Percentiles rank a stretch among this genome's conserved stretches.
phyloP scores from a whole-genome alignment of 768 basidiomycete genomes.

The Tylopilus balloui region DNA sequence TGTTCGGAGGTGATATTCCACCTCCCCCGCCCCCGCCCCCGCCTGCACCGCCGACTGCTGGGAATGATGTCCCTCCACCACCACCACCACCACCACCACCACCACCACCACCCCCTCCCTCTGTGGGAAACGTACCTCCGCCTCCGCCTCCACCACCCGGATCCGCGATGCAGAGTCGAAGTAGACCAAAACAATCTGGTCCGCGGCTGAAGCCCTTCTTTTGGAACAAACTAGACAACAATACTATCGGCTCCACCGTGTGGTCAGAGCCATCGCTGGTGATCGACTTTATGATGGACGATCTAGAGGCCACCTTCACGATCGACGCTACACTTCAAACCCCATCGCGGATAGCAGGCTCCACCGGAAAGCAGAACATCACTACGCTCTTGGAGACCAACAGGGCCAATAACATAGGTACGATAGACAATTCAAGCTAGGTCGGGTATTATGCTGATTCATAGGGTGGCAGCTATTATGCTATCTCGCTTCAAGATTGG shows the following conservation, averaged over 20 bases:
- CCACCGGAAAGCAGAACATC: slow-evolving; percentile 53
- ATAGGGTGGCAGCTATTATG: slow-evolving; percentile 63
- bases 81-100: slow-evolving; percentile 37
- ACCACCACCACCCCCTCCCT: slow-evolving; percentile 39
- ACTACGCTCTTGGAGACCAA: slow-evolving; percentile 75
- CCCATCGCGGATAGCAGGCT: slow-evolving; percentile 38
- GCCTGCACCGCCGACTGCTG: slow-evolving; percentile 21
- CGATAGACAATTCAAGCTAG: slow-evolving; percentile 14
- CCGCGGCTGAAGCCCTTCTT: slow-evolving; percentile 84
- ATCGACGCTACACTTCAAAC: slow-evolving; percentile 45
- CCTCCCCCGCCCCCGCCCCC: slow-evolving; percentile 35
- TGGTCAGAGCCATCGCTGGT: slow-evolving; percentile 58
- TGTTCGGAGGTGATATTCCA: neutral
- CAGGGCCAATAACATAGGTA: slow-evolving; percentile 81
- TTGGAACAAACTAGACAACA: slow-evolving; percentile 73
- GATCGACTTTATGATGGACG: slow-evolving; percentile 53
- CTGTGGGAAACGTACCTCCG: slow-evolving; percentile 12
- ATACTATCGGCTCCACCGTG: slow-evolving; percentile 48
- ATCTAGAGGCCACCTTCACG: slow-evolving; percentile 71
- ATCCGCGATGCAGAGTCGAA: slow-evolving; percentile 31
- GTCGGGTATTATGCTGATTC: slow-evolving; percentile 2
- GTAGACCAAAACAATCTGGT: slow-evolving; percentile 33
- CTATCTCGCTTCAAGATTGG: slow-evolving; percentile 67
- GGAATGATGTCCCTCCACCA: neutral
- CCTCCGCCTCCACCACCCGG: slow-evolving; percentile 25